Evolutionary conservation across 768 basidiomycete species (phyloP).

Genomic region (Russula sp.): DNA sequence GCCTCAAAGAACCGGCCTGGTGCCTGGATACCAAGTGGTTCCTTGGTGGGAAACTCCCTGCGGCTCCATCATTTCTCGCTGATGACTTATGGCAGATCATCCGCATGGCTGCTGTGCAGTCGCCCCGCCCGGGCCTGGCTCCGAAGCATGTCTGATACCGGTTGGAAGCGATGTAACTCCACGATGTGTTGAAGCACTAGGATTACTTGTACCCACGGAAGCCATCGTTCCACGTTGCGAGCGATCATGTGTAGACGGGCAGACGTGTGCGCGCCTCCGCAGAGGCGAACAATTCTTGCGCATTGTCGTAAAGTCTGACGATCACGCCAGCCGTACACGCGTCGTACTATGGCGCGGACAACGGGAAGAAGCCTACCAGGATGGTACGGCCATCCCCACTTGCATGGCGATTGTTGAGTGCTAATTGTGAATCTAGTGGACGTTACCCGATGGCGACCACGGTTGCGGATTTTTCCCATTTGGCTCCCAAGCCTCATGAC

Average conservation of each 20-base stretch:
- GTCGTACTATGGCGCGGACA: constrained; percentile 73
- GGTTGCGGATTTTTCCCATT: constrained; percentile 33
- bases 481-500: constrained; percentile 33
- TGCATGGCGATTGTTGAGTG: neutral
- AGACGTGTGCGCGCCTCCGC: constrained; percentile 49
- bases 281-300: constrained; percentile 47
- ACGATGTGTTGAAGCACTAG: constrained; percentile 53
- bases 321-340: constrained; percentile 5
- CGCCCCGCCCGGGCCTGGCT: constrained; percentile 1
- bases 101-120: constrained; percentile 23
- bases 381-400: constrained; percentile 37
- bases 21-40: constrained; percentile 18
- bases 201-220: constrained; percentile 33
- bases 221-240: constrained; percentile 36
- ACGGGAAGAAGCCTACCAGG: constrained; percentile 51
- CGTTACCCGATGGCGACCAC: constrained; percentile 43
- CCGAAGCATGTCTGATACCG: constrained; percentile 39
- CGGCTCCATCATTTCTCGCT: neutral
- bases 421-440: constrained; percentile 36
- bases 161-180: constrained; percentile 22
- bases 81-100: constrained; percentile 25
- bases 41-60: constrained; percentile 27
- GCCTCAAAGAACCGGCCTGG: constrained; percentile 15
- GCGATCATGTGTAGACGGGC: constrained; percentile 31
- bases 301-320: constrained; percentile 35